Percentiles rank a stretch among this genome's conserved stretches.
Conservation (phyloP, 2,329 filamentous ascomycete species). For the Neurospora sp. region DNA sequence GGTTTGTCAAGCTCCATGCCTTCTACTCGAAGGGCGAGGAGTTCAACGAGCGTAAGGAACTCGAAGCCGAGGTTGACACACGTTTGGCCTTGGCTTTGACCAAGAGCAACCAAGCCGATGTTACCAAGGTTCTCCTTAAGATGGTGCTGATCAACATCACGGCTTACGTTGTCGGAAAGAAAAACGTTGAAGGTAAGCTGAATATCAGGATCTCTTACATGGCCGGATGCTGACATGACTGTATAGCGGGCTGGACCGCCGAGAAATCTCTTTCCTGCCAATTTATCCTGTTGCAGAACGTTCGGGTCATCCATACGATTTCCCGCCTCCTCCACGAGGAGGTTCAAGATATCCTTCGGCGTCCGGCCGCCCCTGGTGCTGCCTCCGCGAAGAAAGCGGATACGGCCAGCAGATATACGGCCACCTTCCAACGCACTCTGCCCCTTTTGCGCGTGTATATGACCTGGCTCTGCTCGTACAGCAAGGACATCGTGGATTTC, state of each 20-base stretch:
- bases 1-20: conserved; percentile 81
- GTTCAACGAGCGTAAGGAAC: conserved; percentile 65
- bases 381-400: conserved; percentile 10
- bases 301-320: conserved; percentile 64
- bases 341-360: conserved; percentile 41
- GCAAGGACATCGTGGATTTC: conserved; percentile 36
- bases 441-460: conserved; percentile 43
- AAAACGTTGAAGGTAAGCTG: conserved; percentile 45
- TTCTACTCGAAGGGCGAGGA: conserved; percentile 69
- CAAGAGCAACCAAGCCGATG: conserved; percentile 38
- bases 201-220: background rate
- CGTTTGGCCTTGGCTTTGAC: conserved; percentile 64
- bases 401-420: conserved; percentile 24
- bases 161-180: conserved; percentile 62
- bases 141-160: conserved; percentile 80
- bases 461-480: conserved; percentile 41
- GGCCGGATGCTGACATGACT: conserved; percentile 5
- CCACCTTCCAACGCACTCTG: conserved; percentile 33
- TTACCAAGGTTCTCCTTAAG: conserved; percentile 55
- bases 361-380: conserved; percentile 29
- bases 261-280: conserved; percentile 39
- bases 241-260: conserved; percentile 32
- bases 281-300: conserved; percentile 67
- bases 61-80: conserved; percentile 77
- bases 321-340: conserved; percentile 62